Conservation (phyloP, 2,329 filamentous ascomycete genomes). For the Pseudocercospora macadamiae region DNA sequence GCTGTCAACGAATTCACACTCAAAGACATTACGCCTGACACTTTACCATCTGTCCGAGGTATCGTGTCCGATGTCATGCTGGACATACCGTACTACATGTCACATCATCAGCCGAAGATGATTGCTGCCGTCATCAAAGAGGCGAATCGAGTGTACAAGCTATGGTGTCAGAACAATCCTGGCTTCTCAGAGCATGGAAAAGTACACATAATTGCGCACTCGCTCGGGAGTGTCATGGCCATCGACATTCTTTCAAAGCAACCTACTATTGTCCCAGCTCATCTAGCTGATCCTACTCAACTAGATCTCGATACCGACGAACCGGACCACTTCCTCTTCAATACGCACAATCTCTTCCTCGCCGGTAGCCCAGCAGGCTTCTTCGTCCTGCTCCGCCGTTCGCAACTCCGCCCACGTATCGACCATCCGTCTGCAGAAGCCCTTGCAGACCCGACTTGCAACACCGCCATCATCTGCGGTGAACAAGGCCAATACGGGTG, state of each 20-base stretch:
- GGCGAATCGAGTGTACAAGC: conserved; percentile 90
- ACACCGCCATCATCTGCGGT: conserved; percentile 66
- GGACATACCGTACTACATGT: conserved; percentile 97
- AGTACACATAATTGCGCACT: conserved; percentile 91
- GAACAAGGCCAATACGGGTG: conserved; percentile 82
- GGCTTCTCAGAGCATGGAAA: conserved; percentile 76
- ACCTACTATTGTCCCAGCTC: conserved; percentile 67
- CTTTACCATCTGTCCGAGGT: conserved; percentile 85
- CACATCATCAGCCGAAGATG: conserved; percentile 94
- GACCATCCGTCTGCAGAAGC: conserved; percentile 76
- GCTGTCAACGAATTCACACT: conserved; percentile 65
- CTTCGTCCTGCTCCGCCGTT: conserved; percentile 82
- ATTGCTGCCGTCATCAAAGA: conserved; percentile 83
- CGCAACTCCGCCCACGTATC: conserved; percentile 72
- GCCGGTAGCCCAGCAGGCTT: conserved; percentile 90
- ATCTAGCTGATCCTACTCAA: conserved; percentile 37
- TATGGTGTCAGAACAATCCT: conserved; percentile 94
- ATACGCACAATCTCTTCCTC: conserved; percentile 86
- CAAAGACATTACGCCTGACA: conserved; percentile 88
- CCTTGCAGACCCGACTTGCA: conserved; percentile 60
- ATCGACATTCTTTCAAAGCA: conserved; percentile 89
- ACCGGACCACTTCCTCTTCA: conserved; percentile 75
- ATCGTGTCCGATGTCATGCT: conserved; percentile 98
- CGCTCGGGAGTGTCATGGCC: conserved; percentile 91
- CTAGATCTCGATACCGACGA: conserved; percentile 31